Percentiles rank a stretch among this genome's conserved stretches.
Evolutionary conservation across 2,329 filamentous ascomycete genomes (phyloP).

Genomic region (Diaporthe helianthi): DNA sequence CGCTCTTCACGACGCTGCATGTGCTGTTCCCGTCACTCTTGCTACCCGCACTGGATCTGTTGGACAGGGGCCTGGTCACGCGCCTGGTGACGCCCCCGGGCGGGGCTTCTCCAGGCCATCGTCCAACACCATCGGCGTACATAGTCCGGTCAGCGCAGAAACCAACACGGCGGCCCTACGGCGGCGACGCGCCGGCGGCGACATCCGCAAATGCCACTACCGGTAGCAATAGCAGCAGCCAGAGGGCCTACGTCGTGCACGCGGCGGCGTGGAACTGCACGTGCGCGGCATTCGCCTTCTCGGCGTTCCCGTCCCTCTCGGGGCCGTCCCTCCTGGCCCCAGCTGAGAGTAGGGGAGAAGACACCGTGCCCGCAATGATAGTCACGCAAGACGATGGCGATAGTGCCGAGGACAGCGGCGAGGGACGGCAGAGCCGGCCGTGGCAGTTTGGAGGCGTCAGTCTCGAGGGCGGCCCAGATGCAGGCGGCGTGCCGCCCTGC

Average conservation of each 20-base stretch:
- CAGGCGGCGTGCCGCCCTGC: slow-evolving; percentile 54
- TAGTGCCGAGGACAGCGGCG: slow-evolving; percentile 15
- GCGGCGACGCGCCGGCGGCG: background rate
- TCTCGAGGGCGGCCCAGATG: slow-evolving; percentile 42
- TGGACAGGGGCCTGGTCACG: slow-evolving; percentile 79
- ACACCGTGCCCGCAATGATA: background rate
- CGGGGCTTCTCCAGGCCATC: background rate
- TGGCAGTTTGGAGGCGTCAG: slow-evolving; percentile 60
- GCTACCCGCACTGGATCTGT: slow-evolving; percentile 83
- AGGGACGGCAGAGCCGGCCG: slow-evolving; percentile 1
- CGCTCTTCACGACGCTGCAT: slow-evolving; percentile 79
- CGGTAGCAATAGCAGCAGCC: slow-evolving; percentile 26
- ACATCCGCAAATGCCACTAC: slow-evolving; percentile 34
- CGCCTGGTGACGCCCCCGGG: slow-evolving; percentile 51
- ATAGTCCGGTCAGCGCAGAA: slow-evolving; percentile 68
- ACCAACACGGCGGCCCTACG: slow-evolving; percentile 42
- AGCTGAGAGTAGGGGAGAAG: slow-evolving; percentile 29
- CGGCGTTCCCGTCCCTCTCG: slow-evolving; percentile 62
- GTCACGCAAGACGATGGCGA: background rate
- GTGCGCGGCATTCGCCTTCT: slow-evolving; percentile 83
- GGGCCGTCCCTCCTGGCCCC: slow-evolving; percentile 9
- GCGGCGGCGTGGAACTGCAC: slow-evolving; percentile 85
- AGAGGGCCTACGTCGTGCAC: slow-evolving; percentile 70
- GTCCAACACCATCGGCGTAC: slow-evolving; percentile 51
- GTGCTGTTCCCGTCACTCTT: slow-evolving; percentile 82